These are phyloP conservation scores for Lagenidium giganteum DNA, from an alignment of 352 stramenopile species.

Conservation along the genomic window DNA sequence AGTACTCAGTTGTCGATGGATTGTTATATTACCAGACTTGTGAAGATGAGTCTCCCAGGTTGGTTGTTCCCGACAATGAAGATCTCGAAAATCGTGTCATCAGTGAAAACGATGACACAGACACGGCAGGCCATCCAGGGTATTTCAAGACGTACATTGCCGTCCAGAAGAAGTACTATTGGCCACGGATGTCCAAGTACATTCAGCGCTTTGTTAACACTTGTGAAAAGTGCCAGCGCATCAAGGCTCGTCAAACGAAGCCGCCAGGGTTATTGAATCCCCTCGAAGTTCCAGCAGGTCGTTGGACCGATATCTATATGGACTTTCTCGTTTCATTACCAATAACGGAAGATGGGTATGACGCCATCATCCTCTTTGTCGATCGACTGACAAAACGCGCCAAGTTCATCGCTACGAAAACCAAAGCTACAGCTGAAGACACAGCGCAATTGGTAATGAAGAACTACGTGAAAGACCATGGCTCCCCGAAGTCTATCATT, in stretches of 20 bases:
- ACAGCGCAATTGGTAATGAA: background rate
- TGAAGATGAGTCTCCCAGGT: background rate
- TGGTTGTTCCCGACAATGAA: background rate
- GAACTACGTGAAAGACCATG: background rate
- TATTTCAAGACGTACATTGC: background rate
- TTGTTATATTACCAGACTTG: background rate
- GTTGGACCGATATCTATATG: conserved; percentile 16
- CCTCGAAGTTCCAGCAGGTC: conserved; percentile 5
- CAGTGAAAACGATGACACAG: conserved; percentile 5
- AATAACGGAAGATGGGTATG: background rate
- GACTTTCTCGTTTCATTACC: conserved; percentile 14
- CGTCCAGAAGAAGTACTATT: conserved; percentile 12
- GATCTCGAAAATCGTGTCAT: conserved; percentile 1
- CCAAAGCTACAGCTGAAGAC: background rate
- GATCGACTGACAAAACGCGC: conserved; percentile 9
- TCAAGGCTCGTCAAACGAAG: conserved; percentile 8
- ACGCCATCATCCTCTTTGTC: conserved; percentile 5
- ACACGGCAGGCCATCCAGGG: background rate
- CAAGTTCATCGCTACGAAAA: conserved; percentile 1
- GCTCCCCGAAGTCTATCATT: conserved; percentile 3
- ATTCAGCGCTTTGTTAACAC: conserved; percentile 3
- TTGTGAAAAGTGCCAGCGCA: conserved; percentile 14
- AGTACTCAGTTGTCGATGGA: too few species aligned
- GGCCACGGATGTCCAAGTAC: too few species aligned
- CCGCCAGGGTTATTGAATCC: conserved; percentile 9